Percentiles rank a stretch among this genome's conserved stretches.
Evolutionary conservation across 2,329 filamentous ascomycete genomes (phyloP).

Genomic region (Biscogniauxia mediterranea): DNA sequence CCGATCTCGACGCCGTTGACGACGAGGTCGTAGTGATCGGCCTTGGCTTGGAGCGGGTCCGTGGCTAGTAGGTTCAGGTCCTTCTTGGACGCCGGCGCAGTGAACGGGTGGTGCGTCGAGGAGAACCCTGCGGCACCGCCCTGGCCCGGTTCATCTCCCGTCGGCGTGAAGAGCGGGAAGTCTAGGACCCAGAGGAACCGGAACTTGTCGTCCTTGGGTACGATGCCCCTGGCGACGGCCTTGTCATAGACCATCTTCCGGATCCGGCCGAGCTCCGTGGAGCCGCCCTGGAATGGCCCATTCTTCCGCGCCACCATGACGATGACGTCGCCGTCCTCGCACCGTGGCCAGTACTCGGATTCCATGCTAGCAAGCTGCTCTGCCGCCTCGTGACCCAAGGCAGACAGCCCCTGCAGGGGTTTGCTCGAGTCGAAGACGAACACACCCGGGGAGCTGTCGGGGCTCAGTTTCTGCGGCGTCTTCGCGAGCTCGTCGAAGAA

Average conservation of each 20-base stretch:
- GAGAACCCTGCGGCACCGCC: conserved; percentile 77
- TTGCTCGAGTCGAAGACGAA: conserved; percentile 72
- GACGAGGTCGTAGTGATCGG: conserved; percentile 93
- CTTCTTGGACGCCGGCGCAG: conserved; percentile 68
- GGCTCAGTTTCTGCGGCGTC: conserved; percentile 61
- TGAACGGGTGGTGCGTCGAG: conserved; percentile 94
- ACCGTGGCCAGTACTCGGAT: conserved; percentile 25
- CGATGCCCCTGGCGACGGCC: conserved; percentile 61
- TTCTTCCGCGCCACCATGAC: conserved; percentile 76
- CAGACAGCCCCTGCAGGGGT: conserved; percentile 72
- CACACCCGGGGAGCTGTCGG: conserved; percentile 75
- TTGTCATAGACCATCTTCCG: conserved; percentile 67
- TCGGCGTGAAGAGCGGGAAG: conserved; percentile 89
- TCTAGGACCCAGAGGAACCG: conserved; percentile 82
- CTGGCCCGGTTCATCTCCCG: conserved; percentile 66
- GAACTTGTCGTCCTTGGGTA: conserved; percentile 51
- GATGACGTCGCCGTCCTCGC: conserved; percentile 73
- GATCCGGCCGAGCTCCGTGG: conserved; percentile 68
- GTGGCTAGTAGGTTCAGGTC: conserved; percentile 75
- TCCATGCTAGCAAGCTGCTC: conserved; percentile 23
- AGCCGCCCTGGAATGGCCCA: conserved; percentile 64
- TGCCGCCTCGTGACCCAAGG: conserved; percentile 31
- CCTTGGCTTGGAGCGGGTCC: conserved; percentile 69
- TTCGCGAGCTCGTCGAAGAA: conserved; percentile 68
- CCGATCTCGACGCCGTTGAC: conserved; percentile 94